Evolutionary conservation across 2,329 filamentous ascomycete species (phyloP).

Genomic region (Chrysoporthe deuterocubensis): DNA sequence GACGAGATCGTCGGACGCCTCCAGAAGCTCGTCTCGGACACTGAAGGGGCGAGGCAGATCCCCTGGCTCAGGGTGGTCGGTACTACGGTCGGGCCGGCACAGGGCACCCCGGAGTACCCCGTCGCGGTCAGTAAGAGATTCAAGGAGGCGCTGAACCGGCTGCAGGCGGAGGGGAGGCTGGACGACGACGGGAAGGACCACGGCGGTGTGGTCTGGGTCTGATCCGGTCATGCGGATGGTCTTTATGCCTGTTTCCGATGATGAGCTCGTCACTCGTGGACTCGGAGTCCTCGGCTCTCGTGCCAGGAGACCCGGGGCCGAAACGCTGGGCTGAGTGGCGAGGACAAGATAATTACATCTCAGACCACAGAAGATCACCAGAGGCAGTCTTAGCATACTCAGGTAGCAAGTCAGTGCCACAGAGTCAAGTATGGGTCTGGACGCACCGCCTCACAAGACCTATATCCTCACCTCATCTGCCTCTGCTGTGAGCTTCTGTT

Average conservation of each 20-base stretch:
- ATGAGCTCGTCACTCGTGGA: not conserved
- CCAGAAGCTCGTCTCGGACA: not conserved
- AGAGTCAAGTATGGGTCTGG: too few species aligned
- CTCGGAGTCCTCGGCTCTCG: not conserved
- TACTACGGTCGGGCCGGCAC: not conserved
- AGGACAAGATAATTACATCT: too few species aligned
- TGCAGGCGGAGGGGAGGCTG: constrained; percentile 1
- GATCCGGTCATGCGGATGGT: too few species aligned
- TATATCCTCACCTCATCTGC: too few species aligned
- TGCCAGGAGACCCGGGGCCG: too few species aligned
- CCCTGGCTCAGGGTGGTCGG: constrained; percentile 1
- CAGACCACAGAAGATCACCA: too few species aligned
- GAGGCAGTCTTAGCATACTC: too few species aligned
- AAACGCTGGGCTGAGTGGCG: not conserved
- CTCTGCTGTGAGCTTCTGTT: too few species aligned
- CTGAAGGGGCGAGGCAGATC: not conserved
- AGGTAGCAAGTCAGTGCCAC: too few species aligned
- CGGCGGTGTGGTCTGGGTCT: constrained; percentile 4
- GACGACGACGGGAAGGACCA: not conserved
- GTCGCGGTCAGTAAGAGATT: not conserved
- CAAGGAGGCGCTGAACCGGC: not conserved
- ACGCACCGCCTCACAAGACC: too few species aligned
- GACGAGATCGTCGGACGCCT: not conserved
- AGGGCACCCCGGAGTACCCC: not conserved
- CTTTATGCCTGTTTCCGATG: not conserved